These are phyloP conservation scores for Penicillium ucsense DNA, from an alignment of 495 filamentous ascomycete species.

Conservation along the genomic window DNA sequence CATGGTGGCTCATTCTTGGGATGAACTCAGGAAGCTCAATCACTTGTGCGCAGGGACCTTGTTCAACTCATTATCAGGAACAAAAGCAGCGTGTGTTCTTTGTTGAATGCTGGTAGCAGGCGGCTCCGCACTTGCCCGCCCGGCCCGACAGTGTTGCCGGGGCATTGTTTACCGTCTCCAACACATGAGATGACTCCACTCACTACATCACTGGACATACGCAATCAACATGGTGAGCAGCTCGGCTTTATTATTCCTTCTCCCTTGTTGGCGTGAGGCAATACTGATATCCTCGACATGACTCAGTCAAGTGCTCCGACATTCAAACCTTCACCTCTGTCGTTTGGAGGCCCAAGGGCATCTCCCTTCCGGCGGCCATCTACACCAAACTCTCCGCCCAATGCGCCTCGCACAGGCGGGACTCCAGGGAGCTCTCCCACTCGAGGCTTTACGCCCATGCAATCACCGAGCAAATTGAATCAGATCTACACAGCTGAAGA, in stretches of 20 bases:
- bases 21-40: too few species aligned
- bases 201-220: not conserved
- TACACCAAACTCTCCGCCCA: constrained; percentile 36
- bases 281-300: not conserved
- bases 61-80: too few species aligned
- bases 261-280: too few species aligned
- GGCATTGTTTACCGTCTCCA: constrained; percentile 15
- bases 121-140: constrained; percentile 15
- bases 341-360: constrained; percentile 56
- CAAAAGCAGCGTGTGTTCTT: too few species aligned
- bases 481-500: constrained; percentile 40
- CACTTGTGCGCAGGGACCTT: too few species aligned
- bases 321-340: constrained; percentile 66
- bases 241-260: not conserved
- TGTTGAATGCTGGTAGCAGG: not conserved
- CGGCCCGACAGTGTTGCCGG: constrained; percentile 26
- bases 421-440: constrained; percentile 38
- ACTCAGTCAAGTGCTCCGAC: constrained; percentile 33
- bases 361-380: constrained; percentile 67
- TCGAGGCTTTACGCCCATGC: constrained; percentile 32
- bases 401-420: constrained; percentile 20
- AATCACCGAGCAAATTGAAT: constrained; percentile 40
- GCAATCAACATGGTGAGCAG: not conserved
- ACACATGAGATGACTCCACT: not conserved
- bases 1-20: too few species aligned